Conservation (phyloP, 352 stramenopile species). For the Globisporangium nodosum region DNA sequence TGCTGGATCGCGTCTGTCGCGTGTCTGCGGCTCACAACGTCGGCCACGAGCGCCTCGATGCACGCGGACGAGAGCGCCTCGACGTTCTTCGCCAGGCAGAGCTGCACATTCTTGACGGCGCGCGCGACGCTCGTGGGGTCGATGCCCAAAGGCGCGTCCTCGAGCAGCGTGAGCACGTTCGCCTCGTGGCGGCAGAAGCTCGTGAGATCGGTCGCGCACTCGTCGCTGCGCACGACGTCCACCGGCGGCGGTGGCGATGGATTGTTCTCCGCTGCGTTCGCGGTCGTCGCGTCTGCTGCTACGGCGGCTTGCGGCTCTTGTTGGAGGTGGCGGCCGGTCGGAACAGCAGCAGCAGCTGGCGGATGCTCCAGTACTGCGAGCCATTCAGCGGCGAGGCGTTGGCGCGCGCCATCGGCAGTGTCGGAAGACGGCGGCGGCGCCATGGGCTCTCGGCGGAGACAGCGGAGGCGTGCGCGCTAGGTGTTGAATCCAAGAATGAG, state of each 20-base stretch:
- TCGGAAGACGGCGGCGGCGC: neutral
- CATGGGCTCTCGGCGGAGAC: neutral
- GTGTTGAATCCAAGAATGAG: neutral
- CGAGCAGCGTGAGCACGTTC: conserved; percentile 46
- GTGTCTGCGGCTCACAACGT: conserved; percentile 10
- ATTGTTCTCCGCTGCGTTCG: neutral
- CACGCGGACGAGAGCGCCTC: conserved; percentile 52
- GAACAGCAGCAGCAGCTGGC: neutral
- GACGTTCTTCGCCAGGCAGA: conserved; percentile 48
- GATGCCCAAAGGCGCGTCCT: conserved; percentile 22
- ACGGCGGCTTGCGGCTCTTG: neutral
- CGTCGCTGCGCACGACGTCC: conserved; percentile 4
- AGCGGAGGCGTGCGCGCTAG: too few relatives aligned
- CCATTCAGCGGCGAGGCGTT: neutral
- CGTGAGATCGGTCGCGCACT: conserved; percentile 34
- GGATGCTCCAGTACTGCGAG: neutral
- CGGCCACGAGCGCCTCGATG: conserved; percentile 31
- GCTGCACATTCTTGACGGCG: conserved; percentile 36
- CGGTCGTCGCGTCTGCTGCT: neutral
- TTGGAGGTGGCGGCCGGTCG: neutral
- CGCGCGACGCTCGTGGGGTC: conserved; percentile 27
- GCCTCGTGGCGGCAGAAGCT: conserved; percentile 41
- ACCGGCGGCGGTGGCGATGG: neutral
- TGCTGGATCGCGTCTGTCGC: conserved; percentile 3
- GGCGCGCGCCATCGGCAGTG: too few relatives aligned